Percentiles rank a stretch among this genome's conserved stretches.
Evolutionary conservation across 2,329 filamentous ascomycete species (phyloP).

Genomic region (Fusarium chuoi): DNA sequence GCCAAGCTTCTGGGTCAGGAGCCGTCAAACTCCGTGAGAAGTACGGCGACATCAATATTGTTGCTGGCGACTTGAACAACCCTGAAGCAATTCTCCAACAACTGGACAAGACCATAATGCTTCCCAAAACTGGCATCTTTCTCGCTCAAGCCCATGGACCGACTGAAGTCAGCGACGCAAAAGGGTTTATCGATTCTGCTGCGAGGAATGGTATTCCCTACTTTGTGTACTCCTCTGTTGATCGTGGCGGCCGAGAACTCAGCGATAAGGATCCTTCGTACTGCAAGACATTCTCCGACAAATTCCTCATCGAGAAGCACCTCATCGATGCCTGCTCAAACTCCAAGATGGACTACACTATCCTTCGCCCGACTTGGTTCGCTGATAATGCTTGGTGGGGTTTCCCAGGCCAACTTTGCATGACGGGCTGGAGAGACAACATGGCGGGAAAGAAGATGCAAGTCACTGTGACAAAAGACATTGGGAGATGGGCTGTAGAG

Average conservation of each 20-base stretch:
- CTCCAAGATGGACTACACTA: slow-evolving; percentile 41
- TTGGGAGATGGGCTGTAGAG: slow-evolving; percentile 40
- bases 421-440: slow-evolving; percentile 43
- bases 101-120: slow-evolving; percentile 15
- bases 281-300: slow-evolving; percentile 53
- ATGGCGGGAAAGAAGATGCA: slow-evolving; percentile 43
- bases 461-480: slow-evolving; percentile 40
- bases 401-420: slow-evolving; percentile 40
- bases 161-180: slow-evolving; percentile 60
- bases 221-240: slow-evolving; percentile 72
- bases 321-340: slow-evolving; percentile 54
- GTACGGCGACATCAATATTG: slow-evolving; percentile 58
- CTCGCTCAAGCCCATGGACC: slow-evolving; percentile 48
- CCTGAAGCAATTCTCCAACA: slow-evolving; percentile 57
- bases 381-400: slow-evolving; percentile 43
- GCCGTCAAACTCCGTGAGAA: slow-evolving; percentile 47
- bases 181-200: slow-evolving; percentile 61
- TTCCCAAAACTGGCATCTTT: slow-evolving; percentile 32
- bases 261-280: slow-evolving; percentile 44
- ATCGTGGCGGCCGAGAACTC: slow-evolving; percentile 72
- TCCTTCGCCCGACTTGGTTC: slow-evolving; percentile 45
- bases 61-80: slow-evolving; percentile 65
- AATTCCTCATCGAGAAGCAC: slow-evolving; percentile 69
- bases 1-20: slow-evolving; percentile 56
- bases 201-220: slow-evolving; percentile 61